Base-by-base conservation (phyloP, 1,284 basidiomycete genomes). In the Trichosporon sp. region DNA sequence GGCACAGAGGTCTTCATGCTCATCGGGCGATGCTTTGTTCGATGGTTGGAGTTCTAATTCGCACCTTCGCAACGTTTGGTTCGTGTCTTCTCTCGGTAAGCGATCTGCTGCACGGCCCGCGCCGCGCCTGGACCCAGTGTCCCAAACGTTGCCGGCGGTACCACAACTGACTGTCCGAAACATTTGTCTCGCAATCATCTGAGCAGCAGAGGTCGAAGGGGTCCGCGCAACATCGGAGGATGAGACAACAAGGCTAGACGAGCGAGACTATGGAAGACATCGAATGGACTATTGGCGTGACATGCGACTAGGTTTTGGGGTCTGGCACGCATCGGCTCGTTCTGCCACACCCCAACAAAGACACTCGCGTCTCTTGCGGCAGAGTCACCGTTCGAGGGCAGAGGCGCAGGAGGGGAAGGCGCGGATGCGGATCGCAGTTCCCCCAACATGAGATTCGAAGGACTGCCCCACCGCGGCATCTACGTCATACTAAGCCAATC, bases 401-500 rank as follows among this genome's bases (percentile, higher is more conserved):
- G 51, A 40, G 26, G 26, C 26, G 26, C 26, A 26, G 26, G 26
- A 26, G 38, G 35, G 35, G 8, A 37, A 10, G 35, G 38, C 7
- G 38, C 38, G 38, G 8, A 40, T 40, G 38, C 38, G 38, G 38
- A 40, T 40, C 38, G 35, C 35, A 10, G 38, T 40, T 3, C 7
- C 38, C 26, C 38, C 43, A n/a, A 21, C 51, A 54, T 54, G n/a
- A 54, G 51, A 54, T 46, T 46, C 14, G 43, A 46, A 46, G 43
- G 43, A 46, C 26, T 46, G 43, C 43, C 43, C 43, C 43, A n/a
- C 43, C 16, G 3, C 43, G 16, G 43, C 43, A n/a, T 6, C 43
- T 54, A 54, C 51, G 51, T 54, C 51, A 54, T 54, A 11, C 21
- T 10, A 19, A 54, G 51, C 51, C 51, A 21, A 54, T 54, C n/a